A percentile compares a stretch with the other conserved stretches of the same genome.
Conservation (phyloP, 2,329 filamentous ascomycete species). For the Alternaria sp. region DNA sequence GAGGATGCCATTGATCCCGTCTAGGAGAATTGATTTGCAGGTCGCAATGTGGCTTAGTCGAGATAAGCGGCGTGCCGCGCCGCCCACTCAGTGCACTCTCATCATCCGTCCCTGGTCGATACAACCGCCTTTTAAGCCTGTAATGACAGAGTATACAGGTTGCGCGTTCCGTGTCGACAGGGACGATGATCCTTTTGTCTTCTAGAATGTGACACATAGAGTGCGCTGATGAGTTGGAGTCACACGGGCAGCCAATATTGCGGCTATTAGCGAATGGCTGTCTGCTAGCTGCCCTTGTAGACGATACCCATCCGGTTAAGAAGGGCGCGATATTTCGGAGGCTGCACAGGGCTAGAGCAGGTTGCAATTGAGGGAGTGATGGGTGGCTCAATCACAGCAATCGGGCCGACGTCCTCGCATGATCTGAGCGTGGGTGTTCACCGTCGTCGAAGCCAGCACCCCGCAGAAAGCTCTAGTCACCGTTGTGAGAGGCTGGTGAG, state of each 20-base stretch:
- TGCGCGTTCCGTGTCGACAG: constrained; percentile 2
- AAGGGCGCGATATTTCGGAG: not conserved
- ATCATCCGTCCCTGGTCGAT: constrained; percentile 5
- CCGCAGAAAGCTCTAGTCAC: constrained; percentile 4
- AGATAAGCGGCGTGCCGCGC: constrained; percentile 17
- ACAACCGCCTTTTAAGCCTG: not conserved
- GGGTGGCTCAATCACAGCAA: not conserved
- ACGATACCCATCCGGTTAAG: constrained; percentile 1
- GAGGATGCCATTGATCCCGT: not conserved
- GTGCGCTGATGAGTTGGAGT: constrained; percentile 19
- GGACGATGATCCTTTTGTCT: constrained; percentile 13
- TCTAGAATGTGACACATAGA: constrained; percentile 37
- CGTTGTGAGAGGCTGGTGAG: constrained; percentile 4
- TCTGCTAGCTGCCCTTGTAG: constrained; percentile 1
- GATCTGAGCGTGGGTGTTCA: constrained; percentile 4
- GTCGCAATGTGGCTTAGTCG: constrained; percentile 15
- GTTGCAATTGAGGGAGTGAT: not conserved
- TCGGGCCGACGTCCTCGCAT: constrained; percentile 2
- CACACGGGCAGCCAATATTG: constrained; percentile 20
- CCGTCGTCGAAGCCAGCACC: constrained; percentile 14
- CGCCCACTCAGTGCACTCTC: not conserved
- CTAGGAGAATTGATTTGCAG: constrained; percentile 12
- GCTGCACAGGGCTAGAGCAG: not conserved
- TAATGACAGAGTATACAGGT: not conserved
- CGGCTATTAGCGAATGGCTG: constrained; percentile 17